Conservation (phyloP, 495 filamentous ascomycete genomes). For the Hypomontagnella submonticulosa region DNA sequence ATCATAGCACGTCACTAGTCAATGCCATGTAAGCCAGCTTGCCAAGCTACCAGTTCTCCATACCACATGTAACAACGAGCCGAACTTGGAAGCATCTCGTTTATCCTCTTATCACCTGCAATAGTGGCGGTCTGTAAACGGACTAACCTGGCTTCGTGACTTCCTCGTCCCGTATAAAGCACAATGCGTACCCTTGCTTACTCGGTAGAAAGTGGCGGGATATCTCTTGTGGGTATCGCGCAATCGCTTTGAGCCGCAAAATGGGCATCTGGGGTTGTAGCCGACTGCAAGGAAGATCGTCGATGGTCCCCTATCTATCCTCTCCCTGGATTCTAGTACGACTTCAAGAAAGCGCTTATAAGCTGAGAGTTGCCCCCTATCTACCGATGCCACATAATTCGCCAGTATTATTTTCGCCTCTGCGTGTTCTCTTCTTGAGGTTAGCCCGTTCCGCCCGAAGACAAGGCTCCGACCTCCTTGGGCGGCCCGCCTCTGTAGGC, state of each 20-base stretch:
- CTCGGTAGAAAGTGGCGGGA: background rate
- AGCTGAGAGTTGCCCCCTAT: constrained; percentile 3
- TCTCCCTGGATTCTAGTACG: constrained; percentile 9
- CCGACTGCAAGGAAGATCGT: constrained; percentile 23
- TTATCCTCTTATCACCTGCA: constrained; percentile 9
- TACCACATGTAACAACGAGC: constrained; percentile 18
- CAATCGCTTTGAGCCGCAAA: constrained; percentile 34
- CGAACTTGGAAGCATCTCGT: background rate
- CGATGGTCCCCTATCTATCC: constrained; percentile 10
- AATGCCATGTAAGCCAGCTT: constrained; percentile 41
- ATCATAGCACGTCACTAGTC: constrained; percentile 21
- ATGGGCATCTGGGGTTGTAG: constrained; percentile 19
- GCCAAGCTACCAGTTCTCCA: constrained; percentile 4
- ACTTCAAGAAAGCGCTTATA: constrained; percentile 20
- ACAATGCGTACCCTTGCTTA: background rate
- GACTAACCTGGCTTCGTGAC: constrained; percentile 9
- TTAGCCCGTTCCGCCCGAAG: background rate
- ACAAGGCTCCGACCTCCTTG: constrained; percentile 3
- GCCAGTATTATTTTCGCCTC: background rate
- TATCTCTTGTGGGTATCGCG: background rate
- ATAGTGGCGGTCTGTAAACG: constrained; percentile 30
- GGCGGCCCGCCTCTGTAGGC: constrained; percentile 7
- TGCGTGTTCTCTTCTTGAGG: constrained; percentile 1
- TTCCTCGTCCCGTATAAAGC: background rate
- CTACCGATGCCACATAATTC: constrained; percentile 11